Evolutionary conservation across 495 filamentous ascomycete genomes (phyloP).

Genomic region (Chlorociboria aeruginascens): DNA sequence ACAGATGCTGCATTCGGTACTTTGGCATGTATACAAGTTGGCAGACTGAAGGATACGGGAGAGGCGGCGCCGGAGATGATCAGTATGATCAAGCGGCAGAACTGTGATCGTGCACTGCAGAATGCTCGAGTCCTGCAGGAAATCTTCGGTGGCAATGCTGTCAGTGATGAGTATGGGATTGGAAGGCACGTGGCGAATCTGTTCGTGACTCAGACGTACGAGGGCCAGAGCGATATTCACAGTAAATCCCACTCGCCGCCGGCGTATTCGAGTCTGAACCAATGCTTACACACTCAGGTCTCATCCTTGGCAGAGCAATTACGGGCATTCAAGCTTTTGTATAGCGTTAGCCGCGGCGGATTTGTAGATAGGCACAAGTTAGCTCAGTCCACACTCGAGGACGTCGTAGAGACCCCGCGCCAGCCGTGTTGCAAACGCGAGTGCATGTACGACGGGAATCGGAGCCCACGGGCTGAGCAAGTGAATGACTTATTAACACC

Average conservation of each 20-base stretch:
- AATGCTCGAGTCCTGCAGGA: slow-evolving; percentile 80
- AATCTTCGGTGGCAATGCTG: slow-evolving; percentile 92
- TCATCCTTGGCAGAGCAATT: slow-evolving; percentile 51
- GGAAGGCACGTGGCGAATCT: slow-evolving; percentile 92
- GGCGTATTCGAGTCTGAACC: background rate
- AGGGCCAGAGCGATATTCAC: slow-evolving; percentile 95
- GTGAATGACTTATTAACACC: no score
- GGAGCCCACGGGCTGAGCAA: no score
- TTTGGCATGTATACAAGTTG: slow-evolving; percentile 78
- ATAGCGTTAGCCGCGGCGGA: slow-evolving; percentile 11
- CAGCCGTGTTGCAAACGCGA: no score
- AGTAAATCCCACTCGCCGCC: slow-evolving; percentile 9
- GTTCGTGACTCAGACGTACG: slow-evolving; percentile 96
- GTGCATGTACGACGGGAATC: no score
- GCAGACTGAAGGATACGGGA: slow-evolving; percentile 83
- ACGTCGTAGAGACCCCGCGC: no score
- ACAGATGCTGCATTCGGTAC: slow-evolving; percentile 88
- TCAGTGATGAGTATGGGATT: slow-evolving; percentile 92
- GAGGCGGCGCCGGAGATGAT: slow-evolving; percentile 92
- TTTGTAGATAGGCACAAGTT: background rate
- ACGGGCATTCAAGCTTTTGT: slow-evolving; percentile 49
- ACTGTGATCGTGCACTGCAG: slow-evolving; percentile 80
- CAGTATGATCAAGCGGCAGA: slow-evolving; percentile 95
- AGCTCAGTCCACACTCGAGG: no score
- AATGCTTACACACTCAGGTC: slow-evolving; percentile 29